These are phyloP conservation scores for Xylaria sp. DNA, from an alignment of 2,329 filamentous ascomycete species.

Conservation along the genomic window DNA sequence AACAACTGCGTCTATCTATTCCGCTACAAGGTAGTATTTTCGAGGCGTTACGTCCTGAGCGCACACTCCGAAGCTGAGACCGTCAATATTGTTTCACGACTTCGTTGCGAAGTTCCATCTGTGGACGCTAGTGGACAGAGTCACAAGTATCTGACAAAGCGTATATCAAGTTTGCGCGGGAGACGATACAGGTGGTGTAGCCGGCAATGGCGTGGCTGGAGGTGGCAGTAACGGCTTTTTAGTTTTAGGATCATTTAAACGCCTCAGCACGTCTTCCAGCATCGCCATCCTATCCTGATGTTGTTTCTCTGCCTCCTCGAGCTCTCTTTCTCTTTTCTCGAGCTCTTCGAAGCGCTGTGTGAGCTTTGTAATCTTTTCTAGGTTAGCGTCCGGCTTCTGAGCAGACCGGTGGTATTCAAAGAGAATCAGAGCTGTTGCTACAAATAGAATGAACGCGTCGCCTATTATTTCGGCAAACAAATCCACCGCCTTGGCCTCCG, in stretches of 20 bases:
- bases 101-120: background rate
- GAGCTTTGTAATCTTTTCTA: slow-evolving; percentile 64
- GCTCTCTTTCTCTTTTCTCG: slow-evolving; percentile 61
- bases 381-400: slow-evolving; percentile 69
- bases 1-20: background rate
- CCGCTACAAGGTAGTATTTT: background rate
- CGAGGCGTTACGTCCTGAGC: background rate
- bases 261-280: slow-evolving; percentile 65
- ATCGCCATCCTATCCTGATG: slow-evolving; percentile 60
- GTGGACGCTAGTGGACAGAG: background rate
- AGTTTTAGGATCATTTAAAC: slow-evolving; percentile 66
- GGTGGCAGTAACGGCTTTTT: slow-evolving; percentile 63
- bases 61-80: background rate
- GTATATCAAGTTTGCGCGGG: slow-evolving; percentile 32
- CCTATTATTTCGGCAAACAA: slow-evolving; percentile 74
- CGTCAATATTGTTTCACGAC: background rate
- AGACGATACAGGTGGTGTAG: slow-evolving; percentile 43
- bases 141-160: background rate
- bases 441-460: slow-evolving; percentile 70
- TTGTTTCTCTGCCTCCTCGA: slow-evolving; percentile 60
- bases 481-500: slow-evolving; percentile 73
- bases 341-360: slow-evolving; percentile 61
- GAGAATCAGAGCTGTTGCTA: slow-evolving; percentile 67
- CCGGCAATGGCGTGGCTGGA: slow-evolving; percentile 42
- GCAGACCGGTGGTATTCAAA: slow-evolving; percentile 70